Conservation (phyloP, 1,284 basidiomycete species). For the Xerocomus subilludens region DNA sequence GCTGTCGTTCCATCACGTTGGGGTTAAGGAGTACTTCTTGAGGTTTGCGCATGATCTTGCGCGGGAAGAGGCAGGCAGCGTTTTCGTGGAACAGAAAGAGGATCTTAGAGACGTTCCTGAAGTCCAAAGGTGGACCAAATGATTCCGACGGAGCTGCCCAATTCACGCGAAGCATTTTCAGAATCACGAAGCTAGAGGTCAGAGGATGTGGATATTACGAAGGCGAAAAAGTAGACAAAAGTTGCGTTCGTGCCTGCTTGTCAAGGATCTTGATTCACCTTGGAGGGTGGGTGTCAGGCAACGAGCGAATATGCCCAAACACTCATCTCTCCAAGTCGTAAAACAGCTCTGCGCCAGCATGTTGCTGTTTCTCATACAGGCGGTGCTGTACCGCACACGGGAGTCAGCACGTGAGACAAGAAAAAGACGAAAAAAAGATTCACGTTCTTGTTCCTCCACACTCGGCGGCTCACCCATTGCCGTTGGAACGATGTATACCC, state of each 20-base stretch:
- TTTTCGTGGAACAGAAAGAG: conserved; percentile 53
- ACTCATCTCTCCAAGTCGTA: conserved; percentile 43
- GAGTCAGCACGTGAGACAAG: conserved; percentile 6
- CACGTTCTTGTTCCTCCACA: conserved; percentile 40
- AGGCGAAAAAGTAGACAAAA: background rate
- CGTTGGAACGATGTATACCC: conserved; percentile 19
- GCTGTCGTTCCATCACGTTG: conserved; percentile 49
- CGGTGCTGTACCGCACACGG: conserved; percentile 32
- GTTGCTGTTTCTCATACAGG: conserved; percentile 44
- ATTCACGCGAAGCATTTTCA: conserved; percentile 52
- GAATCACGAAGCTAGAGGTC: conserved; percentile 48
- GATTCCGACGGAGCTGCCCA: conserved; percentile 53
- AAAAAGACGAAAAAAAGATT: background rate
- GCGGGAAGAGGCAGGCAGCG: conserved; percentile 51
- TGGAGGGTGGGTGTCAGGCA: background rate
- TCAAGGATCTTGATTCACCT: conserved; percentile 51
- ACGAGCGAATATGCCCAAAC: background rate
- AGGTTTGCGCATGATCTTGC: conserved; percentile 43
- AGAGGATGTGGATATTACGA: background rate
- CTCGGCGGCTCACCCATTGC: conserved; percentile 41
- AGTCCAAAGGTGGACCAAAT: conserved; percentile 49
- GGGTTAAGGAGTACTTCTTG: conserved; percentile 46
- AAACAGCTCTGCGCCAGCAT: conserved; percentile 41
- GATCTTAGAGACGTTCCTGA: conserved; percentile 52
- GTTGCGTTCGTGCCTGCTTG: conserved; percentile 45